phyloP scores from a whole-genome alignment of 2,329 filamentous ascomycete species.

The Phaeomoniella chlamydospora region DNA sequence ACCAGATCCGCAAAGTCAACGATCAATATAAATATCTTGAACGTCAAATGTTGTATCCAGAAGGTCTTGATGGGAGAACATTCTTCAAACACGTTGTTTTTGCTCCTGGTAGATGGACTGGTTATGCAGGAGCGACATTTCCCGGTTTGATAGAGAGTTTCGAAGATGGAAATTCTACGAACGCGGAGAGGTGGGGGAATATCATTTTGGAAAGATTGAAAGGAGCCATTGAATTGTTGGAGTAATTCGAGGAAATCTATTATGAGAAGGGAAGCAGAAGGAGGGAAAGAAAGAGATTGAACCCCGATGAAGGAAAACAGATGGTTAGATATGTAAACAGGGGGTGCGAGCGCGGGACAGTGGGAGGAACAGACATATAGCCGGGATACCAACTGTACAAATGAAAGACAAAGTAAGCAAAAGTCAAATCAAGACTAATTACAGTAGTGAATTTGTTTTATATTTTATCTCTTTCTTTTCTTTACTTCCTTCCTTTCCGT shows the following conservation, averaged over 20 bases:
- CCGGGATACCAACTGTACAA: no score
- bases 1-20: slow-evolving; percentile 55
- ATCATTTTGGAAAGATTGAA: slow-evolving; percentile 14
- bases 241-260: slow-evolving; percentile 2
- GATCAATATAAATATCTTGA: slow-evolving; percentile 74
- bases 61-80: slow-evolving; percentile 60
- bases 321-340: no score
- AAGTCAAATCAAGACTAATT: no score
- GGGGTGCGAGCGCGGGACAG: no score
- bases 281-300: no score
- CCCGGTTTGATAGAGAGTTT: slow-evolving; percentile 50
- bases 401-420: no score
- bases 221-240: slow-evolving; percentile 10
- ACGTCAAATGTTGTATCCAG: slow-evolving; percentile 59
- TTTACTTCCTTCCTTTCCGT: no score
- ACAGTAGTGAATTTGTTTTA: no score
- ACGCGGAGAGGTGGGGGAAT: slow-evolving; percentile 19
- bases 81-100: slow-evolving; percentile 98
- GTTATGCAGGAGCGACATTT: slow-evolving; percentile 63
- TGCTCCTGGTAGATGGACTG: slow-evolving; percentile 81
- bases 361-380: no score
- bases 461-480: no score
- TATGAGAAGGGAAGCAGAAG: no score
- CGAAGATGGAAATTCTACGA: slow-evolving; percentile 31
- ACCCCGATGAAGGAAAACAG: no score